Percentiles rank a stretch among this genome's conserved stretches.
Evolutionary conservation across 2,329 filamentous ascomycete genomes (phyloP).

Genomic region (Colletotrichum costaricense): DNA sequence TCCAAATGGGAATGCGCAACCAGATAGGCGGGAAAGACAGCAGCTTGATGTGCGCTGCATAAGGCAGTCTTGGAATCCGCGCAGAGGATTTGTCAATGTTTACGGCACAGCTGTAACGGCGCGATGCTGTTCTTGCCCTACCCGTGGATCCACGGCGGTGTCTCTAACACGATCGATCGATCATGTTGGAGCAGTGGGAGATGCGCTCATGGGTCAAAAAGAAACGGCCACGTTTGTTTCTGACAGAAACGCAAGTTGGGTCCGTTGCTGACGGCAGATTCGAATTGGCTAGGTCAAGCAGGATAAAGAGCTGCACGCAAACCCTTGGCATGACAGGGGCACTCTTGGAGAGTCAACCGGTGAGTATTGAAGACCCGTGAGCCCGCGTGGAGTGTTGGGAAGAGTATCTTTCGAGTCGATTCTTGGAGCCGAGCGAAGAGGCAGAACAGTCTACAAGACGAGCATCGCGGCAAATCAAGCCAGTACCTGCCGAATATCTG

Average conservation of each 20-base stretch:
- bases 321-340: conserved; percentile 45
- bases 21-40: background rate
- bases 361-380: conserved; percentile 16
- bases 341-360: conserved; percentile 38
- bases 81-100: conserved; percentile 4
- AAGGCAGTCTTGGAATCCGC: background rate
- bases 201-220: background rate
- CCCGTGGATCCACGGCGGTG: conserved; percentile 22
- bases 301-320: conserved; percentile 30
- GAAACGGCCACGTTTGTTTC: conserved; percentile 1
- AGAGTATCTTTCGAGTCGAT: background rate
- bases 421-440: background rate
- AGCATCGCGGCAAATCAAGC: background rate
- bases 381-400: background rate
- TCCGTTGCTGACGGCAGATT: conserved; percentile 39
- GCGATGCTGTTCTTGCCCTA: conserved; percentile 2
- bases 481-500: background rate
- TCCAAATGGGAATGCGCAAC: background rate
- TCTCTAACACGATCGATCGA: conserved; percentile 3
- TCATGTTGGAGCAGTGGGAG: background rate
- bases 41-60: background rate
- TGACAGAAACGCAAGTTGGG: conserved; percentile 14
- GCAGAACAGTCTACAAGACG: background rate
- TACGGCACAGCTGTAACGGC: background rate
- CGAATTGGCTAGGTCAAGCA: conserved; percentile 37